Evolutionary conservation across 1,284 basidiomycete genomes (phyloP), one percentile per base, ranked within the genome.

Genomic region (Cutaneotrichosporon mucoides): DNA sequence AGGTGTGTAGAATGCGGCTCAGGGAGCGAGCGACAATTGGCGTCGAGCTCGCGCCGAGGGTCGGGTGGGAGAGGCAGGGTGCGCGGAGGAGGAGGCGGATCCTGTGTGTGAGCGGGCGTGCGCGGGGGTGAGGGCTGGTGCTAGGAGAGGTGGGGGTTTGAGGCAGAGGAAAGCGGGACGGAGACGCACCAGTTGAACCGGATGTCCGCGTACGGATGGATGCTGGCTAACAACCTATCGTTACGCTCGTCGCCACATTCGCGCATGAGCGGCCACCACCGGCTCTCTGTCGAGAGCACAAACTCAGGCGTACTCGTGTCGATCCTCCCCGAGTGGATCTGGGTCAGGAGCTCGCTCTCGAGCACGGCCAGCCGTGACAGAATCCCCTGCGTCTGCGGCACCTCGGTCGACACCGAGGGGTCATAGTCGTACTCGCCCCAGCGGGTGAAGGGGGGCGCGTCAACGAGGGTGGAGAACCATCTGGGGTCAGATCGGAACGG

Each of bases 121-220:
- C n/a, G n/a, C n/a, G n/a, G n/a, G n/a, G n/a, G n/a, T n/a, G n/a
- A n/a, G n/a, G n/a, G n/a, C n/a, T n/a, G n/a, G n/a, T n/a, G n/a
- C n/a, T n/a, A n/a, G n/a, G n/a, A n/a, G n/a, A n/a, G n/a, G n/a
- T n/a, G n/a, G n/a, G n/a, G n/a, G n/a, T n/a, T n/a, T n/a, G n/a
- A n/a, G n/a, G n/a, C n/a, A n/a, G n/a, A n/a, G n/a, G n/a, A n/a
- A n/a, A n/a, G n/a, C n/a, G n/a, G n/a, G n/a, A n/a, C n/a, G n/a
- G n/a, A n/a, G n/a, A n/a, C 67, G 45, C 49, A 69, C 68, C 68
- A 69, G 50, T 68, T 62, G 45, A 64, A 68, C 3, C 68, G 52
- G 12, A 68, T 60, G 36, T 68, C 65, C 1, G 65, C 63, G 54
- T 66, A 69, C 7, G 61, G 56, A 33, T 59, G 57, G 15, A 64